Evolutionary conservation across 2,329 filamentous ascomycete genomes (phyloP), one percentile per base, ranked within the genome.

Genomic region (Bipolaris zeicola): DNA sequence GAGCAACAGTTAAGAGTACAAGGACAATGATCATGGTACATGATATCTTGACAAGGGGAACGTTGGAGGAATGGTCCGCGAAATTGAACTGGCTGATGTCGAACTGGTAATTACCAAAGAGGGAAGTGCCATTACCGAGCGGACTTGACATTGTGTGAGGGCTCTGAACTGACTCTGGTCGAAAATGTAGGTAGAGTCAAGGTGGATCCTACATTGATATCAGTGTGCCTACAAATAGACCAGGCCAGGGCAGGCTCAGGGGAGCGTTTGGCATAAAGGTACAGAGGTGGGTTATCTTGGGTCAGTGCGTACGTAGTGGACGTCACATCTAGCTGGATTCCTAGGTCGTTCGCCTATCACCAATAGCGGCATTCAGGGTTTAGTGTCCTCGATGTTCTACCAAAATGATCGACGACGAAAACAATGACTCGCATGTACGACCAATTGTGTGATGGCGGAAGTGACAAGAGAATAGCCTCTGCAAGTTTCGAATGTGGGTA

Each of bases 11-110:
- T 3, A 61, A 44, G 0, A 60, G 47, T 6, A 72, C 68, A 7
- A 69, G 47, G 18, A 48, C 39, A 16, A 71, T 69, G 8, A 70
- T 57, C 3, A 58, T 41, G 26, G 59, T 62, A 38, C 67, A 66
- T 14, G 64, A 43, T 33, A 57, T 62, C 28, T 36, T 53, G 6
- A 70, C 42, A 22, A 22, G 36, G 1, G 6, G 39, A 20, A 63
- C 52, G n/a, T 60, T 61, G 6, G 69, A 68, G 22, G 60, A 52
- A 14, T 55, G 59, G 43, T 70, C 56, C 24, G 28, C 57, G 37
- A 70, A 61, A 46, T 72, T 50, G 46, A 72, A 61, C n/a, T 63
- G 46, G 42, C 59, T 66, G 38, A 55, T 58, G 34, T 70, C 68
- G 20, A 70, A 56, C 16, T 45, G 16, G 6, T 65, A 33, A 6